Base-by-base conservation (phyloP, 2,329 filamentous ascomycete genomes). In the Colletotrichum lupini region DNA sequence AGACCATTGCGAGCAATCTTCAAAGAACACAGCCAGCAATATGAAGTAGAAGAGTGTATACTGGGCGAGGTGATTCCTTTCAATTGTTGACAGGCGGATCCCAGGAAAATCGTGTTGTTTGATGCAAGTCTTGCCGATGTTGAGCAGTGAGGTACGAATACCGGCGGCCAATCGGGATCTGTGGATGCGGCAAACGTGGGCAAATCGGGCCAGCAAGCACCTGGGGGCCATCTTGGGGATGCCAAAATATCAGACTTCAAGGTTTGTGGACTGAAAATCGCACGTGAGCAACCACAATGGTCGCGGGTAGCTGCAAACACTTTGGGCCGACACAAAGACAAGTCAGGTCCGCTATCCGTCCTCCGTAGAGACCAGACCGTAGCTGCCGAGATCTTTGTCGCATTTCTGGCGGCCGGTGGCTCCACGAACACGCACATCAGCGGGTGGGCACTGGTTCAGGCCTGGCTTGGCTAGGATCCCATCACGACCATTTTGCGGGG, bases 351-450 rank as follows among this genome's bases (percentile, higher is more conserved):
- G 32, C 32, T 35, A 35, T 35, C 11, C 32, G 32, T 12, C 0
- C 19, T n/a, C 42, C 16, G 37, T 16, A 16, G 22, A n/a, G 26
- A 28, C 26, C 59, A 62, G 11, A 28, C 26, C 42, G 42, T 62
- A 64, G 61, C 55, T 73, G 67, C 67, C 71, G 71, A 73, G 49
- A 65, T 71, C 55, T 59, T 26, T 69, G 59, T 69, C 42, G 55
- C 59, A 68, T 64, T 69, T 59, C 55, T 32, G 59, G 66, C 46
- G 59, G 30, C 32, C n/a, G 16, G 67, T 70, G 71, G 67, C 67
- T 73, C 71, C 60, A 73, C 49, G 67, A 73, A 58, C 67, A 71
- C 71, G 67, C 60, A 71, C 49, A 73, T 65, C 67, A 61, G 67
- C 55, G 49, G 55, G 71, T 71, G 71, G 71, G 35, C 71, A 73